Evolutionary conservation across 75 land plant species (phyloP).

Genomic region (Gnetum montanum): DNA sequence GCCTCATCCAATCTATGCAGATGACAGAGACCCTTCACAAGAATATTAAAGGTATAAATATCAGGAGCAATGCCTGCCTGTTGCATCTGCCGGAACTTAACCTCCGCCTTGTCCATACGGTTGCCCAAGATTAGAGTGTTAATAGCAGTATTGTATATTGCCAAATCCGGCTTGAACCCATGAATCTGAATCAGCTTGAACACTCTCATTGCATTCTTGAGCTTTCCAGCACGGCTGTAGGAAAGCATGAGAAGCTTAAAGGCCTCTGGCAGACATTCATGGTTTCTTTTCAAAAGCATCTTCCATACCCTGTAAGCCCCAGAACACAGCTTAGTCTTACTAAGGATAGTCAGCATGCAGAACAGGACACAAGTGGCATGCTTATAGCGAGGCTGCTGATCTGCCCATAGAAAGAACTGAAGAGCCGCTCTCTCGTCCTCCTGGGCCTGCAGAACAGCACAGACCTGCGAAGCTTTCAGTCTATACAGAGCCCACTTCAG

Average conservation of each 20-base stretch:
- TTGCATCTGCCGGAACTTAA: slow-evolving; percentile 42
- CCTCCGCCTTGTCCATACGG: slow-evolving; percentile 41
- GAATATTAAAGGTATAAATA: slow-evolving; percentile 50
- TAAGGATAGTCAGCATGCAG: slow-evolving; percentile 41
- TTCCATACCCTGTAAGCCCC: slow-evolving; percentile 33
- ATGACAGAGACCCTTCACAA: slow-evolving; percentile 65
- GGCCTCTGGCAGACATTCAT: slow-evolving; percentile 27
- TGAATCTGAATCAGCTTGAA: slow-evolving; percentile 53
- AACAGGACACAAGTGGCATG: slow-evolving; percentile 38
- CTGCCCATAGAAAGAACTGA: slow-evolving; percentile 59
- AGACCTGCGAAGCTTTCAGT: slow-evolving; percentile 13
- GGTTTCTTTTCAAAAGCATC: slow-evolving; percentile 34
- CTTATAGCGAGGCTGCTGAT: slow-evolving; percentile 49
- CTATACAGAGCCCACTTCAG: slow-evolving; percentile 17
- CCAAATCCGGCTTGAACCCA: slow-evolving; percentile 32
- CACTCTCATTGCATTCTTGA: slow-evolving; percentile 39
- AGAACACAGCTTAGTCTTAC: slow-evolving; percentile 63
- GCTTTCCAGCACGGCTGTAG: slow-evolving; percentile 47
- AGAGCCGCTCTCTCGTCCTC: slow-evolving; percentile 39
- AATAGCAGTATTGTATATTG: slow-evolving; percentile 43
- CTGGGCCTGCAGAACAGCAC: slow-evolving; percentile 41
- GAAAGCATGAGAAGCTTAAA: slow-evolving; percentile 50
- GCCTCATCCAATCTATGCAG: slow-evolving; percentile 40
- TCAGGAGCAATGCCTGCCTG: slow-evolving; percentile 37
- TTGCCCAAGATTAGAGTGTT: slow-evolving; percentile 49